Evolutionary conservation across 2,329 filamentous ascomycete genomes (phyloP), one percentile per base, ranked within the genome.

Genomic region (Botrytis aclada): DNA sequence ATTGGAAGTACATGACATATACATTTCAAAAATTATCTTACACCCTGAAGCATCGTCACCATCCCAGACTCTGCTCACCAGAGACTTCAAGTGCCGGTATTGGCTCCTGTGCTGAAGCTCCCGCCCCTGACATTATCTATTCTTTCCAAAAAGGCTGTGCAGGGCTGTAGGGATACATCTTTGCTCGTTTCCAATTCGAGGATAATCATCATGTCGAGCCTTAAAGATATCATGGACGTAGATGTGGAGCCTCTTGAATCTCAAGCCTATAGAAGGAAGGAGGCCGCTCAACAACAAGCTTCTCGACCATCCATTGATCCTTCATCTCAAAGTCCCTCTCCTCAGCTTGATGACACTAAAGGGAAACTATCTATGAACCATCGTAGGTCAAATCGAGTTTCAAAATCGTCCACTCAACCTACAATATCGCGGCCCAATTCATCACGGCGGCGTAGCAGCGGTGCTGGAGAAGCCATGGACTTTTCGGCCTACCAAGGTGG

Each of bases 181-280:
- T 70, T 63, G 67, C 69, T 77, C 37, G 75, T 76, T 79, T 77
- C 77, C 76, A 79, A 75, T 75, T 79, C 74, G 72, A 76, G 75
- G 69, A 75, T 74, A 74, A 73, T 72, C 70, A 79, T 75, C 74
- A 81, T 81, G 80, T 79, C 79, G 74, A 80, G 78, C 75, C 75
- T 81, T 75, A 79, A 79, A 76, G 79, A 81, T 76, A 81, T 81
- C 70, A 81, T 81, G 79, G 79, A 81, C 75, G 79, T 80, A 47
- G 80, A 81, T 74, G 79, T 81, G 60, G 80, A 81, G 74, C 79
- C 80, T 67, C 77, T 81, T 43, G 76, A 80, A 64, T 81, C 79
- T 72, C 79, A 81, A 75, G 78, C 79, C 70, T 80, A 79, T 79
- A 79, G 76, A 78, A 80, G 77, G 77, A 77, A 74, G 74, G 77